Conservation (phyloP, 345 rosid genomes). For the Lenwebbia sp. region DNA sequence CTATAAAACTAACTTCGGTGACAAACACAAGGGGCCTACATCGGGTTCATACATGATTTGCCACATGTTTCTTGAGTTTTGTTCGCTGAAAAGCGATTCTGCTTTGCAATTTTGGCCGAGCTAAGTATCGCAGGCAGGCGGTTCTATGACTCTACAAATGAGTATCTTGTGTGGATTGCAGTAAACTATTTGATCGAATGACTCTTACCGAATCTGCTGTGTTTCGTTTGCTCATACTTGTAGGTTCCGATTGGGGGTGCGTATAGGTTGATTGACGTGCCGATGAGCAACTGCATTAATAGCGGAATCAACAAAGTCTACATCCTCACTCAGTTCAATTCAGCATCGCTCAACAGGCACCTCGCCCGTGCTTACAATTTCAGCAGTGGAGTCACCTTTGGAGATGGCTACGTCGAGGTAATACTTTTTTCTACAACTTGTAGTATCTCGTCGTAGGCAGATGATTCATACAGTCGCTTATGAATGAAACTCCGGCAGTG, state of each 20-base stretch:
- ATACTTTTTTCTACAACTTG: neutral
- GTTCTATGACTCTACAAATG: neutral
- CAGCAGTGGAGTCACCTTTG: conserved; percentile 60
- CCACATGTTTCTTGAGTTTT: neutral
- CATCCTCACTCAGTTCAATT: conserved; percentile 91
- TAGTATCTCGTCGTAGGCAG: neutral
- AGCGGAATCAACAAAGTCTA: conserved; percentile 91
- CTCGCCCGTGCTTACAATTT: conserved; percentile 77
- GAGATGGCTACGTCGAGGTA: conserved; percentile 90
- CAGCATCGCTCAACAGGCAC: conserved; percentile 86
- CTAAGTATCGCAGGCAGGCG: neutral
- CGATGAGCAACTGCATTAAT: conserved; percentile 98
- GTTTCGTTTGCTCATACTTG: neutral
- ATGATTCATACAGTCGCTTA: neutral
- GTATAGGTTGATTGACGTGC: conserved; percentile 93
- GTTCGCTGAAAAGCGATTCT: neutral
- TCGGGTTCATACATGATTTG: neutral
- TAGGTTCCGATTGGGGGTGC: conserved; percentile 93
- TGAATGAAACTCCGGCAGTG: neutral
- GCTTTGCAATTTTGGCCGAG: neutral
- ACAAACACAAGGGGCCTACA: neutral
- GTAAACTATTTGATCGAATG: neutral
- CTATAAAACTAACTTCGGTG: neutral
- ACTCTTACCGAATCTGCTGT: neutral
- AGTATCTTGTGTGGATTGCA: neutral